Percentiles rank a stretch among this genome's conserved stretches.
Evolutionary conservation across 2,329 filamentous ascomycete species (phyloP).

Genomic region (Dendryphion nanum): DNA sequence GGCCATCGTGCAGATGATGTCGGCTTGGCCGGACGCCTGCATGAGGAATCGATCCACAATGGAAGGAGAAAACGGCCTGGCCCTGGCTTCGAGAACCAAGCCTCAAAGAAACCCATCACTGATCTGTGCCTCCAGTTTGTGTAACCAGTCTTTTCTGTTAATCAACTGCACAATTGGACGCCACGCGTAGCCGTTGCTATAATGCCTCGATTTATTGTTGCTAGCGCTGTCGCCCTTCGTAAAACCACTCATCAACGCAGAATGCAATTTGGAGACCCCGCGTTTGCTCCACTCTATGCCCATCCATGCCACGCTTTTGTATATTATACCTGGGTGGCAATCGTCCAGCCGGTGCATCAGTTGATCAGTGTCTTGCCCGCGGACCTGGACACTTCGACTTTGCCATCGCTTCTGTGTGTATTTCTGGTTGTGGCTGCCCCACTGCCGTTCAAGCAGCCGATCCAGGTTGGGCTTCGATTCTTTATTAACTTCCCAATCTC

Average conservation of each 20-base stretch:
- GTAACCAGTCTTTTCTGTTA: no score
- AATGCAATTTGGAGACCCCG: constrained; percentile 18
- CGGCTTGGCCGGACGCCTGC: neutral
- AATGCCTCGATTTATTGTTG: constrained; percentile 5
- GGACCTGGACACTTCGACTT: constrained; percentile 6
- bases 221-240: constrained; percentile 7
- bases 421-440: constrained; percentile 2
- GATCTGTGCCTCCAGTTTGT: no score
- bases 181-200: constrained; percentile 9
- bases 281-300: constrained; percentile 19
- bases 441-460: constrained; percentile 16
- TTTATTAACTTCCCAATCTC: constrained; percentile 3
- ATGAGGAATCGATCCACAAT: constrained; percentile 4
- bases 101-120: no score
- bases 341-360: constrained; percentile 8
- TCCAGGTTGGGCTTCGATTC: constrained; percentile 13
- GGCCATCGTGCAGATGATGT: neutral
- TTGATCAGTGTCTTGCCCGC: constrained; percentile 10
- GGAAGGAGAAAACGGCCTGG: constrained; percentile 1
- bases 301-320: constrained; percentile 14
- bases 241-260: constrained; percentile 6
- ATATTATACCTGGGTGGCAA: constrained; percentile 14
- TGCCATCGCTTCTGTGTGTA: constrained; percentile 2
- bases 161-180: no score
- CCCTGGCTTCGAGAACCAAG: no score